Base-by-base conservation (phyloP, 2,329 filamentous ascomycete species). In the Chaetomiaceae sp. region DNA sequence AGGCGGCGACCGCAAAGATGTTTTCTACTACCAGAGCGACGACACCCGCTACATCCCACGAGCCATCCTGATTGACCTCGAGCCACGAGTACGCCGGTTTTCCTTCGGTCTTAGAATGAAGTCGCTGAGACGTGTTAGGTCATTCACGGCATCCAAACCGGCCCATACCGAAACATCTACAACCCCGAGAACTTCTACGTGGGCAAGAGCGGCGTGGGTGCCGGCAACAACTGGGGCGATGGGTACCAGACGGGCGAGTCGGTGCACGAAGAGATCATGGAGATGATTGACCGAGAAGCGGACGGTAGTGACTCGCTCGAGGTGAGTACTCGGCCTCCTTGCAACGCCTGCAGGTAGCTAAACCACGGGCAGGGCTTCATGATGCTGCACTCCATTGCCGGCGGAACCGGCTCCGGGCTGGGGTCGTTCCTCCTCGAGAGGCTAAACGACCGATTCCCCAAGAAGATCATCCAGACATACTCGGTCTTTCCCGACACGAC, bases 151-250 rank as follows among this genome's bases (percentile, higher is more conserved):
- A 99, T 99, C 63, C 92, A 97, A 74, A 87, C 86, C 9, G 91
- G 94, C 1, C 86, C 91, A 0, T 99, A 99, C 77, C 90, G 87
- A 71, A 97, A 99, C 70, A 99, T 99, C 56, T 99, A 99, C 81
- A 99, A 99, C 69, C 94, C 94, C 0, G 94, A 99, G 72, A 99
- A 99, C 77, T 96, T 97, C 74, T 99, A 95, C 69, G 84, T 97
- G 49, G 90, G 92, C 64, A 95, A 96, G 70, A 88, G 92, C 73
- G 94, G 94, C 54, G 84, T 89, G 51, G 94, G 94, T 42, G 94
- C 94, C 6, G 94, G 91, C 42, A 99, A 99, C 72, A 99, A 97
- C 71, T 99, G 94, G 94, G 94, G 91, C 57, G 88, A 94, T 66
- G 94, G 94, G 43, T 99, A 99, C 72, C 85, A 94, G 61, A 91